These are phyloP conservation scores for Tricholoma furcatifolium DNA, from an alignment of 768 basidiomycete genomes.

Conservation along the genomic window DNA sequence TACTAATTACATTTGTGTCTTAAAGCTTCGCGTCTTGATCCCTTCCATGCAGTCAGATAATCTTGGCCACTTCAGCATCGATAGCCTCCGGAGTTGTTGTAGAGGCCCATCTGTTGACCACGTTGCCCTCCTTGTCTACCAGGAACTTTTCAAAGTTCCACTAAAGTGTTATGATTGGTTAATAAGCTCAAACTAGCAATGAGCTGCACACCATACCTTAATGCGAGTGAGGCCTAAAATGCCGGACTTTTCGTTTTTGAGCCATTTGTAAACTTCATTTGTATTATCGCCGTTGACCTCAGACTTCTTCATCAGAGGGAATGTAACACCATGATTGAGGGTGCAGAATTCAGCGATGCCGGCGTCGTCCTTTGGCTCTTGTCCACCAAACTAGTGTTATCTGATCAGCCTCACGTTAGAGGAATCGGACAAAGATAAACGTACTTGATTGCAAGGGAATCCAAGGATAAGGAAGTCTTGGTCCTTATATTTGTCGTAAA, in stretches of 20 bases:
- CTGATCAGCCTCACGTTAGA: neutral
- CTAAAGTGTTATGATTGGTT: slow-evolving; percentile 28
- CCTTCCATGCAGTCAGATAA: slow-evolving; percentile 34
- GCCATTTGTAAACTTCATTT: slow-evolving; percentile 82
- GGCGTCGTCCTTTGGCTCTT: slow-evolving; percentile 84
- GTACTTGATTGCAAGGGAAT: slow-evolving; percentile 88
- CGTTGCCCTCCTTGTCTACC: slow-evolving; percentile 72
- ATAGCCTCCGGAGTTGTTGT: slow-evolving; percentile 70
- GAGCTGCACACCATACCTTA: slow-evolving; percentile 47
- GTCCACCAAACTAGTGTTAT: slow-evolving; percentile 65
- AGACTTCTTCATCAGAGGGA: slow-evolving; percentile 90
- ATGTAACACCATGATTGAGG: slow-evolving; percentile 84
- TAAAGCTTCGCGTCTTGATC: slow-evolving; percentile 1
- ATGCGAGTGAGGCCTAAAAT: slow-evolving; percentile 69
- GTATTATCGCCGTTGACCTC: slow-evolving; percentile 88
- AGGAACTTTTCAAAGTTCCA: slow-evolving; percentile 96
- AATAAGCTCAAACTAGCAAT: neutral
- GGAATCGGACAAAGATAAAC: neutral
- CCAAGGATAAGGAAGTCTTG: slow-evolving; percentile 77
- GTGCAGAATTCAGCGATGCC: slow-evolving; percentile 73
- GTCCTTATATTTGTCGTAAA: slow-evolving; percentile 82
- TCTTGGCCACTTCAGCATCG: slow-evolving; percentile 61
- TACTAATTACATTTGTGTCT: slow-evolving; percentile 1
- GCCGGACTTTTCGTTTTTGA: slow-evolving; percentile 79
- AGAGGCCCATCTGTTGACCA: slow-evolving; percentile 74